Evolutionary conservation across 768 basidiomycete genomes (phyloP), one percentile per base, ranked within the genome.

Genomic region (Rickenella mellea): DNA sequence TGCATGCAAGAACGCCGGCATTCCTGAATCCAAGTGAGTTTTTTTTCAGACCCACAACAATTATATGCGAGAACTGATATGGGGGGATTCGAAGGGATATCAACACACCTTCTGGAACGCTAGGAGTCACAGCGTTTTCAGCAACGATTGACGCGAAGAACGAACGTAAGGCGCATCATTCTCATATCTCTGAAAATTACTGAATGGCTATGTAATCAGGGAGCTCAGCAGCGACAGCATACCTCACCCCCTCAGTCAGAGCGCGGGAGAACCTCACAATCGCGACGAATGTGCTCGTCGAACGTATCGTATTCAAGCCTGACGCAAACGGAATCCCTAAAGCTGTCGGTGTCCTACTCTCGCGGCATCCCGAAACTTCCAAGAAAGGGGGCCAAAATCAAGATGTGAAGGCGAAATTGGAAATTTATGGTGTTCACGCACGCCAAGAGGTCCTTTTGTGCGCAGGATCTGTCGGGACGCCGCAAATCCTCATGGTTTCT

Each of bases 11-110:
- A 66, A 70, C 11, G 53, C 63, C 1, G 78, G 77, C 1, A 69
- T 83, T 22, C 70, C 73, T 1, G 65, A 63, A 33, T 70, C 52
- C 27, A 62, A 68, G n/a, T n/a, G n/a, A n/a, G n/a, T n/a, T n/a
- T n/a, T n/a, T n/a, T n/a, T n/a, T n/a, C n/a, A n/a, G n/a, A n/a
- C n/a, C n/a, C n/a, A n/a, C n/a, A n/a, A n/a, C n/a, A n/a, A n/a
- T n/a, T n/a, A n/a, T n/a, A n/a, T n/a, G n/a, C n/a, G n/a, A n/a
- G n/a, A n/a, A n/a, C n/a, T n/a, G n/a, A n/a, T n/a, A n/a, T n/a
- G n/a, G n/a, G n/a, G n/a, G n/a, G n/a, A n/a, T n/a, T n/a, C n/a
- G n/a, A n/a, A 51, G 51, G 6, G 55, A 56, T 31, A 40, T 52
- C 33, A 53, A 49, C 37, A 47, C 47, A 2, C n/a, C 41, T 1